Base-by-base conservation (phyloP, 2,329 filamentous ascomycete species). In the Sclerotinia sclerotiorum region DNA sequence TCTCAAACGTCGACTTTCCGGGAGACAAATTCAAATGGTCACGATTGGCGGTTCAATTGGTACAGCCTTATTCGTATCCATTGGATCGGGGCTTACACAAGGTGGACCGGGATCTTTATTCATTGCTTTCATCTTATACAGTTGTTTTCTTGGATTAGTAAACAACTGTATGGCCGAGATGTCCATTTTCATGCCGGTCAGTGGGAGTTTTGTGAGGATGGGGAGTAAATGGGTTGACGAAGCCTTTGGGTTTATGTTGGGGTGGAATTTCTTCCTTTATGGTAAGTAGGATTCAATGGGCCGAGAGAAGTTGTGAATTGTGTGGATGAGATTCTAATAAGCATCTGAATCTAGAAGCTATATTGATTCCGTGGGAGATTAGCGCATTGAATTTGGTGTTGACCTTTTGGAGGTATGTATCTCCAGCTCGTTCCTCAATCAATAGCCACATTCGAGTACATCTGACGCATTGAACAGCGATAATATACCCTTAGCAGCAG, bases 201-300 rank as follows among this genome's bases (percentile, higher is more conserved):
- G 83, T 46, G 83, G 83, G 1, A 82, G 81, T 1, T 85, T 85
- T 72, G 83, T 84, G 73, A 83, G 83, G 15, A 85, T 83, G 78
- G 84, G 84, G 27, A 81, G 81, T 42, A 83, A 83, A 44, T 85
- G 83, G 69, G 81, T 85, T 24, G 84, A 85, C 69, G 83, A 84
- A 67, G 82, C 84, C 0, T 83, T 84, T 71, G 83, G 83, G 2
- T 85, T 85, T 69, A 83, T 83, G 48, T 75, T 84, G 35, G 84
- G 83, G 0, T 86, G 83, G 84, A 86, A 86, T 69, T 86, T 85
- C 75, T 89, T 87, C 84, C 86, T 89, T 42, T 88, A 89, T 74
- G 85, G 71, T 71, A 44, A 66, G 69, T 65, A 55, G 19, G 39
- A 17, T 32, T 35, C 42, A 13, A 15, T 24, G 19, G 11, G 10